Evolutionary conservation across 2,329 filamentous ascomycete genomes (phyloP).

Genomic region (Calonectria pteridis): DNA sequence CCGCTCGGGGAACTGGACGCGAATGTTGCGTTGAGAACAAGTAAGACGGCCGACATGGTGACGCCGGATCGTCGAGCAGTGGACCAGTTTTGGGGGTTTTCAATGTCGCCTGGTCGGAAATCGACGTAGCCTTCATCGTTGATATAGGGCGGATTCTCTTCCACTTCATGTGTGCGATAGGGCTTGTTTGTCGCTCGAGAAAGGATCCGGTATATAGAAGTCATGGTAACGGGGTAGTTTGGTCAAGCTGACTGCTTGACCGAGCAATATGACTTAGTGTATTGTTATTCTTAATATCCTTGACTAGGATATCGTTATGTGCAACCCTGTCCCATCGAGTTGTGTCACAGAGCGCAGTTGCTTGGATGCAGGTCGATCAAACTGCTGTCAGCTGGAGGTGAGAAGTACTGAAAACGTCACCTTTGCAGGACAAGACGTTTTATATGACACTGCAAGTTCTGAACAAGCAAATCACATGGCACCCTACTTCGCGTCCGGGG

Average conservation of each 20-base stretch:
- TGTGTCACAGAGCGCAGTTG: background rate
- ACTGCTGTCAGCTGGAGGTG: background rate
- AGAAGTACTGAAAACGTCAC: background rate
- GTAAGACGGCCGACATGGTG: slow-evolving; percentile 56
- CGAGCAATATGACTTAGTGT: background rate
- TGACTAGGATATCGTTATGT: background rate
- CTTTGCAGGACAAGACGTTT: background rate
- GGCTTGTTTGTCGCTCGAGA: slow-evolving; percentile 66
- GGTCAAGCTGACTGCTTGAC: background rate
- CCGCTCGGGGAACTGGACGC: background rate
- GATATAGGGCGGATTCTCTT: slow-evolving; percentile 53
- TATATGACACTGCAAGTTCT: background rate
- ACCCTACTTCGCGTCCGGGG: background rate
- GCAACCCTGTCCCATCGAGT: background rate
- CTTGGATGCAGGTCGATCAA: background rate
- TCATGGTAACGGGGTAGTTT: slow-evolving; percentile 46
- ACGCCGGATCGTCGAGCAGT: slow-evolving; percentile 54
- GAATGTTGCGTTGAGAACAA: slow-evolving; percentile 49
- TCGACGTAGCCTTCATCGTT: slow-evolving; percentile 64
- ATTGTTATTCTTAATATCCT: background rate
- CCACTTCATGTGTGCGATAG: slow-evolving; percentile 53
- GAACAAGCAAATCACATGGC: background rate
- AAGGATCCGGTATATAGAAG: slow-evolving; percentile 53
- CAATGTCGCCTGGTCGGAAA: slow-evolving; percentile 63
- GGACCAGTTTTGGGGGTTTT: slow-evolving; percentile 64